A percentile compares a stretch with the other conserved stretches of the same genome.
phyloP scores from a whole-genome alignment of 208 protist species.

The Blechomonas ayalai region DNA sequence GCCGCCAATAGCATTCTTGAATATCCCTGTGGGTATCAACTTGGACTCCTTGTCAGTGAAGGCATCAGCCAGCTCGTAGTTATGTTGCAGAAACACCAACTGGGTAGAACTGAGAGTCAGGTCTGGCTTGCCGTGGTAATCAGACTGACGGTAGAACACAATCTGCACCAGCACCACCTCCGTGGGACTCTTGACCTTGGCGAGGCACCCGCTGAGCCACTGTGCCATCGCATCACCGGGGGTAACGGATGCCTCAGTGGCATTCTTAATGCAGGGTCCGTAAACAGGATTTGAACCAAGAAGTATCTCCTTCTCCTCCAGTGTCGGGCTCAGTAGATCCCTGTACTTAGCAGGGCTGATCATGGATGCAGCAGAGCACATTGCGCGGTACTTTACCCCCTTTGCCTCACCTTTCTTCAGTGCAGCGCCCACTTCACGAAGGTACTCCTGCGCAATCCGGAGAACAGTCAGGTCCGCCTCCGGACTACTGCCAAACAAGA shows the following conservation, averaged over 20 bases:
- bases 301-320: conserved; percentile 14
- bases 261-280: conserved; percentile 38
- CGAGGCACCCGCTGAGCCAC: conserved; percentile 16
- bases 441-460: conserved; percentile 8
- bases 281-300: conserved; percentile 60
- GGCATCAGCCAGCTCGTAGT: conserved; percentile 22
- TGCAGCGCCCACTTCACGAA: conserved; percentile 7
- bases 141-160: too few species aligned
- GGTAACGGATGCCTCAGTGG: conserved; percentile 14
- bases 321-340: conserved; percentile 22
- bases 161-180: conserved; percentile 34
- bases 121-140: not conserved
- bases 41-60: conserved; percentile 28
- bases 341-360: conserved; percentile 18
- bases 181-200: conserved; percentile 10
- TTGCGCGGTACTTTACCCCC: conserved; percentile 18
- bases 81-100: conserved; percentile 17
- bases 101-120: conserved; percentile 32
- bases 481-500: conserved; percentile 10
- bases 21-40: conserved; percentile 26
- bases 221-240: conserved; percentile 15
- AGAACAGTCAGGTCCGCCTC: conserved; percentile 14
- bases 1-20: conserved; percentile 43
- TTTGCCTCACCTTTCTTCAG: conserved; percentile 5
- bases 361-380: conserved; percentile 21